phyloP scores from a whole-genome alignment of 495 filamentous ascomycete species.

The Letharia lupina region DNA sequence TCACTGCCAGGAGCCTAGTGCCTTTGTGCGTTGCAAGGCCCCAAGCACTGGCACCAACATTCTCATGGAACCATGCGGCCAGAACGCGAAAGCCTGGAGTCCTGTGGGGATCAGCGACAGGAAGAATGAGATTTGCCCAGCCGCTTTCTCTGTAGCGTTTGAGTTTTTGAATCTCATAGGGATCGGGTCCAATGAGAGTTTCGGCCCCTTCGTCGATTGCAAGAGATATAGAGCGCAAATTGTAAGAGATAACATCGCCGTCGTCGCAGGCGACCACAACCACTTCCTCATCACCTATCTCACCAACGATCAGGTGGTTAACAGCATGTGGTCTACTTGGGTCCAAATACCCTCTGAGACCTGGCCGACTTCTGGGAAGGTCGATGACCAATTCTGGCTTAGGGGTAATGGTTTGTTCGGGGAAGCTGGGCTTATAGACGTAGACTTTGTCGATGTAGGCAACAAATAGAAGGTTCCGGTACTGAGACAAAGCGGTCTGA shows the following conservation, averaged over 20 bases:
- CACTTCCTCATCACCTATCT: conserved; percentile 74
- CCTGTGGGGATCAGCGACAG: background rate
- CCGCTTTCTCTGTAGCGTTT: background rate
- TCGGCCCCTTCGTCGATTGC: conserved; percentile 22
- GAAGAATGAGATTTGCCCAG: background rate
- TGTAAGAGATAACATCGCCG: conserved; percentile 79
- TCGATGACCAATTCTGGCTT: conserved; percentile 57
- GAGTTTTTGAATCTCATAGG: background rate
- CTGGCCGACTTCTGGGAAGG: conserved; percentile 45
- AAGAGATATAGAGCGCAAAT: conserved; percentile 49
- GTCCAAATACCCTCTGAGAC: conserved; percentile 50
- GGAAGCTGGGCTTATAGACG: conserved; percentile 62
- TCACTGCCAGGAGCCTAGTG: conserved; percentile 71
- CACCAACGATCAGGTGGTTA: conserved; percentile 70
- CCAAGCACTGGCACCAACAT: conserved; percentile 76
- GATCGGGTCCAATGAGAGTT: background rate
- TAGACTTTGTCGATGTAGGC: conserved; percentile 66
- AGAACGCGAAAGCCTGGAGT: conserved; percentile 22
- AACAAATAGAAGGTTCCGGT: conserved; percentile 63
- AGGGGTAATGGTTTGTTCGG: conserved; percentile 52
- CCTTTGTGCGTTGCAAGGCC: conserved; percentile 77
- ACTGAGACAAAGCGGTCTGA: conserved; percentile 47
- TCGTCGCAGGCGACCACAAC: conserved; percentile 72
- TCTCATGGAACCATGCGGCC: conserved; percentile 60
- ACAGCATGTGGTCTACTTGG: conserved; percentile 54